Base-by-base conservation (phyloP, 1,284 basidiomycete genomes). In the Coniferiporia weirii region DNA sequence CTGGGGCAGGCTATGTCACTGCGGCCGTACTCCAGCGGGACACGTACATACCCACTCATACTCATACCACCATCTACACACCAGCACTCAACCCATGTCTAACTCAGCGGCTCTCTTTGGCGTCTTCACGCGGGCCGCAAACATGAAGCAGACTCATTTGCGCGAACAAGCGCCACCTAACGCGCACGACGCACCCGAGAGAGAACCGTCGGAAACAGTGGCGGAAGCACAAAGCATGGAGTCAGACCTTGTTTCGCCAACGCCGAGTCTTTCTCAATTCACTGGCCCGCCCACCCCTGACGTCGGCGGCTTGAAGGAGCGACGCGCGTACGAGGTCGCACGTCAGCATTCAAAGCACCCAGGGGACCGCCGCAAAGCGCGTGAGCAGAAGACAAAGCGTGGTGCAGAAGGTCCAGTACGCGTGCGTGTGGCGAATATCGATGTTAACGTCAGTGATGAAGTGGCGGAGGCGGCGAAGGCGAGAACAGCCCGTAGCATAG, bases 281-380 rank as follows among this genome's bases (percentile, higher is more conserved):
- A 17, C 40, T 19, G 36, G 34, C 40, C 20, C 40, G 44, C 44
- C 38, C 13, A n/a, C 32, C 12, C 45, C 48, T 19, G 52, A 61
- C 15, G 55, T 44, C 2, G 35, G 22, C 19, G 49, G 6, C 49
- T 15, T 32, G 32, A 61, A 57, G 45, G 55, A 61, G 40, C 45
- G 55, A 9, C 52, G 60, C 19, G 55, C 55, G 35, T 61, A 52
- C 36, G 55, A 61, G 35, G 59, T 60, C 10, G 53, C 54, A 9
- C 54, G 54, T 9, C 59, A 60, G 19, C 54, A 49, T 12, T 43
- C 48, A 7, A 54, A 56, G 43, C 38, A 45, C 32, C 54, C 53
- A 15, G 36, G n/a, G n/a, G 59, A 60, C 53, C 54, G 59, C 38
- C 48, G 48, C 47, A 60, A 60, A 46, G 59, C 54, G 22, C 47